phyloP scores from a whole-genome alignment of 306 rosid genomes.

The peach (Prunus persica) region Prunus_persica_NCBIv2 NC_034014.1:30278501-30279000 shows the following conservation, averaged over 20 bases:
- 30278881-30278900: constrained; percentile 57
- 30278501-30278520: constrained; percentile 72
- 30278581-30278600: constrained; percentile 91
- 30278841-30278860: constrained; percentile 62
- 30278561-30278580: constrained; percentile 92
- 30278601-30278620: constrained; percentile 48
- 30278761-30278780: constrained; percentile 78
- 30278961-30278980: not conserved
- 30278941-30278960: not conserved
- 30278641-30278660: not conserved
- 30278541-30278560: constrained; percentile 81
- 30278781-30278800: constrained; percentile 70
- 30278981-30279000: not conserved
- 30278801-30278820: constrained; percentile 77
- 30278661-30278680: not conserved
- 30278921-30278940: not conserved
- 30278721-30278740: constrained; percentile 70
- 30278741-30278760: constrained; percentile 63
- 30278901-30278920: constrained; percentile 16
- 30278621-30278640: not conserved
- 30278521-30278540: constrained; percentile 76
- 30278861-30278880: constrained; percentile 42
- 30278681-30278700: constrained; percentile 30
- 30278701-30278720: constrained; percentile 56
- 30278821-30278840: constrained; percentile 77